Evolutionary conservation across 805 yeast species (phyloP), one percentile per base, ranked within the genome.

Genomic region (Barnettozyma sp.): DNA sequence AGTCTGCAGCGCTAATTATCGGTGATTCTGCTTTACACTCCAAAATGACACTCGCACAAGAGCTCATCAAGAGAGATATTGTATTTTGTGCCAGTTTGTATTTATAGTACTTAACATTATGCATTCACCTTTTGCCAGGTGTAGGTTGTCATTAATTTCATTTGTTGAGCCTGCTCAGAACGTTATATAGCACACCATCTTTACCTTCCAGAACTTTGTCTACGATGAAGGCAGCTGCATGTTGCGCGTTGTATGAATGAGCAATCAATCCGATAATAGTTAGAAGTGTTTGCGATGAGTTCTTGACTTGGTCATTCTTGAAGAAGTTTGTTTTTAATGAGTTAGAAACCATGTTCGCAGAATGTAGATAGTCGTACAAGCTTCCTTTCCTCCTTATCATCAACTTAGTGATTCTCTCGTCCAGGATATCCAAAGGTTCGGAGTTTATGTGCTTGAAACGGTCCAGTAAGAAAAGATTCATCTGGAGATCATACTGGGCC

Each of bases 21-120:
- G 99, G 98, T 37, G 96, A 92, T 58, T 78, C 94, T 6, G 73
- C 74, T n/a, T 69, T 92, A 44, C 94, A 87, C 58, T 68, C 84
- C 31, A 90, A 90, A 59, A 86, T 92, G 92, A 69, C 76, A 15
- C 81, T 76, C 37, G 96, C 97, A 0, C 97, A 90, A 60, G 97
- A 92, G 55, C 75, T 77, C 58, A 92, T 92, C 55, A 90, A 90
- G 62, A 76, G 99, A 50, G 98, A 92, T 57, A 92, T 92, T 48
- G 97, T 92, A 0, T 92, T 92, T 61, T 92, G 97, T 56, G 97
- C 97, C 4, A 83, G 95, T 39, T 71, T 92, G 41, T 92, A 92
- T 55, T 64, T 90, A n/a, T n/a, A n/a, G n/a, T n/a, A n/a, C n/a
- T n/a, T n/a, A n/a, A n/a, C n/a, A n/a, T n/a, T n/a, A n/a, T n/a